These are phyloP conservation scores for Dendrocalamus sinicus DNA, from an alignment of 176 grass and related monocot species.

Conservation along the genomic window DNA sequence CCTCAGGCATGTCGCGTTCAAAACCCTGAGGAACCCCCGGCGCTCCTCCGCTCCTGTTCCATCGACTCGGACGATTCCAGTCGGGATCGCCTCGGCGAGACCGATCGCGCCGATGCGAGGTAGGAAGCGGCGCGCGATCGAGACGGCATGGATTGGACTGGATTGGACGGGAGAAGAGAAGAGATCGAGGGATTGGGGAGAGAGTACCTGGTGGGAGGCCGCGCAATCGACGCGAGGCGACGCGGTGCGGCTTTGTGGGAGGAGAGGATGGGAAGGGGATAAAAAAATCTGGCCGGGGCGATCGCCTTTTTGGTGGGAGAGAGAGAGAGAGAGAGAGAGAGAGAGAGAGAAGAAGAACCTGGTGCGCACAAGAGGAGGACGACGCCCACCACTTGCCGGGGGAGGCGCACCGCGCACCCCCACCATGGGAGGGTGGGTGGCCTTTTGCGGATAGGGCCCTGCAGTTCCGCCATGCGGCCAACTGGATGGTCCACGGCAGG, in stretches of 20 bases:
- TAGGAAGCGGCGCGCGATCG: constrained; percentile 2
- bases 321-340: not conserved
- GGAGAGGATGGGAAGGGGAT: not conserved
- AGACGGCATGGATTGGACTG: not conserved
- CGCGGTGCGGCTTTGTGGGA: not conserved
- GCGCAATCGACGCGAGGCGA: constrained; percentile 10
- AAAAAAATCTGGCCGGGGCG: not conserved
- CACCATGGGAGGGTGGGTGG: constrained; percentile 35
- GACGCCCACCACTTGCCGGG: constrained; percentile 47
- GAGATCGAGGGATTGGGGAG: not conserved
- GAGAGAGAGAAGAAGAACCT: constrained; percentile 49
- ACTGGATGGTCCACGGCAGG: not conserved
- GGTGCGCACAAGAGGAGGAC: constrained; percentile 46
- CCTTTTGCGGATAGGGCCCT: constrained; percentile 22
- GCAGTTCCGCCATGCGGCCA: constrained; percentile 10
- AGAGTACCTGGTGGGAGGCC: constrained; percentile 33
- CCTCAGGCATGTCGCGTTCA: not conserved
- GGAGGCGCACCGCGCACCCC: constrained; percentile 30
- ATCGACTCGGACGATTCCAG: not conserved
- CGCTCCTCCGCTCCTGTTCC: constrained; percentile 17
- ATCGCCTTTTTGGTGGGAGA: not conserved
- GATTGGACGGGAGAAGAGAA: not conserved
- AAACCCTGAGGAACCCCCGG: not conserved
- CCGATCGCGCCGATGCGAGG: constrained; percentile 8
- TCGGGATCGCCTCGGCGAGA: not conserved